A percentile compares a stretch with the other conserved stretches of the same genome.
Conservation (phyloP, 495 filamentous ascomycete genomes). For the Talaromyces nanjingensis region DNA sequence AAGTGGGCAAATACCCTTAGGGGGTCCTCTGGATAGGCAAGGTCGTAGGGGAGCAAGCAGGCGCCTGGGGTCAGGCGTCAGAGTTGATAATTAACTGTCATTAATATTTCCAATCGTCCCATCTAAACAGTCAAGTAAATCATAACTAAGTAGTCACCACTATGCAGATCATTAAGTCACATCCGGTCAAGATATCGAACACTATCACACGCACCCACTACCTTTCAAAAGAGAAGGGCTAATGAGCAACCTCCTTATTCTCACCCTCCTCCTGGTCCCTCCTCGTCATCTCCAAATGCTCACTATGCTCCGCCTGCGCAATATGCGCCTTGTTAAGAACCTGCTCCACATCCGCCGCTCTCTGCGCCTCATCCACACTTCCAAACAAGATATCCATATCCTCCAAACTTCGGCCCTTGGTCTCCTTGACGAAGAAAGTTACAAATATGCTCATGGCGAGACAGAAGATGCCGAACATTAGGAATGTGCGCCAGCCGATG, state of each 20-base stretch:
- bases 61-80: no score
- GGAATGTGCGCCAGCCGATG: slow-evolving; percentile 46
- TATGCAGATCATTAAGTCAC: neutral
- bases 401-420: slow-evolving; percentile 44
- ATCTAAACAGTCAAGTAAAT: neutral
- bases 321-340: slow-evolving; percentile 29
- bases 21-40: no score
- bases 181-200: neutral
- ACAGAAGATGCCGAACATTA: slow-evolving; percentile 51
- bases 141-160: neutral
- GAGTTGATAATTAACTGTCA: no score
- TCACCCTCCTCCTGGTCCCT: neutral
- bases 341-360: slow-evolving; percentile 34
- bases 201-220: neutral
- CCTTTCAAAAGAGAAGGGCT: neutral
- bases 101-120: no score
- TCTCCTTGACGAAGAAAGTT: slow-evolving; percentile 56
- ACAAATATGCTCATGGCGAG: slow-evolving; percentile 25
- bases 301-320: slow-evolving; percentile 21
- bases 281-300: slow-evolving; percentile 3
- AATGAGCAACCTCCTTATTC: neutral
- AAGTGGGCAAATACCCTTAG: no score
- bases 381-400: slow-evolving; percentile 45
- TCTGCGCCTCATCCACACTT: slow-evolving; percentile 26
- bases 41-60: no score